These are phyloP conservation scores for Penicillium sp. DNA, from an alignment of 2,329 filamentous ascomycete species.

Conservation along the genomic window DNA sequence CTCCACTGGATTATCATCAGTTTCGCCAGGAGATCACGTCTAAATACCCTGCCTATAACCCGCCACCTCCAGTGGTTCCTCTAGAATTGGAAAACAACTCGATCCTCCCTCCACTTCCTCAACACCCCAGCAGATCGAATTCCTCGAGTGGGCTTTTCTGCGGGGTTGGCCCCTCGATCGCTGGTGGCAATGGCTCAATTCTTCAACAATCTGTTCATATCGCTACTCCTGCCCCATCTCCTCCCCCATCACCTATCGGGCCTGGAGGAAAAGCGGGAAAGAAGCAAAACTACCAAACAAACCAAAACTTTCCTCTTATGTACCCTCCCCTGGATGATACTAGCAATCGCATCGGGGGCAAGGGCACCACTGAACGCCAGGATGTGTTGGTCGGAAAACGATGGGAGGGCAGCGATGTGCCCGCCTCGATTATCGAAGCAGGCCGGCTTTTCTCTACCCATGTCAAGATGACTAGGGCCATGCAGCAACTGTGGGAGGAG, in stretches of 20 bases:
- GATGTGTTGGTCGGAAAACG: constrained; percentile 74
- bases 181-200: constrained; percentile 62
- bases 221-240: constrained; percentile 94
- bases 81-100: constrained; percentile 89
- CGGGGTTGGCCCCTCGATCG: constrained; percentile 49
- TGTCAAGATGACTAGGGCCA: constrained; percentile 86
- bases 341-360: constrained; percentile 87
- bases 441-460: constrained; percentile 86
- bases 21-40: constrained; percentile 96
- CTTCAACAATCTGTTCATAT: constrained; percentile 96
- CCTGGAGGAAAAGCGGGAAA: constrained; percentile 86
- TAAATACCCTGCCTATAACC: constrained; percentile 95
- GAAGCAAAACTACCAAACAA: constrained; percentile 99
- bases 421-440: constrained; percentile 90
- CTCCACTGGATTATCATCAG: constrained; percentile 90
- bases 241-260: constrained; percentile 83
- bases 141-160: constrained; percentile 62
- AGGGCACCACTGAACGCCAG: constrained; percentile 76
- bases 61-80: constrained; percentile 76
- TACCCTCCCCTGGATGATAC: constrained; percentile 88
- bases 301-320: constrained; percentile 97
- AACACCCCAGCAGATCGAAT: constrained; percentile 64
- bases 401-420: constrained; percentile 91
- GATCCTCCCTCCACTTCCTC: constrained; percentile 78
- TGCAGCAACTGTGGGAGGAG: constrained; percentile 92